Evolutionary conservation across 2,329 filamentous ascomycete genomes (phyloP).

Genomic region (Epichloe glyceriae): DNA sequence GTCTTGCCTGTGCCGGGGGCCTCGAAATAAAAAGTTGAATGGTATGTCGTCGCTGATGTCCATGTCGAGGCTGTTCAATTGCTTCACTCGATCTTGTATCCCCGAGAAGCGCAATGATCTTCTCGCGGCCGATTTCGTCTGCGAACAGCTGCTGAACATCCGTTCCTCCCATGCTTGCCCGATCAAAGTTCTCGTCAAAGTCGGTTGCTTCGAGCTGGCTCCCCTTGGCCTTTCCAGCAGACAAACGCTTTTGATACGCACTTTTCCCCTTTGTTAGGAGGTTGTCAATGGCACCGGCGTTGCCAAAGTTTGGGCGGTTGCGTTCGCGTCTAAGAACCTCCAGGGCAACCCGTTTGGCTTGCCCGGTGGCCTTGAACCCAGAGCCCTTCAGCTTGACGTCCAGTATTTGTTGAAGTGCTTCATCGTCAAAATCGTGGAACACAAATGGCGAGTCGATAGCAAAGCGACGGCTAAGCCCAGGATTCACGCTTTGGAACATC

Average conservation of each 20-base stretch:
- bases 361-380: conserved; percentile 36
- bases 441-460: conserved; percentile 48
- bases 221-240: conserved; percentile 18
- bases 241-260: conserved; percentile 18
- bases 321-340: conserved; percentile 48
- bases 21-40: conserved; percentile 57
- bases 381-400: conserved; percentile 47
- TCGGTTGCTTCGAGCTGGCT: conserved; percentile 65
- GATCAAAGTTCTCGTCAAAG: conserved; percentile 51
- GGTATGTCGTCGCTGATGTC: conserved; percentile 33
- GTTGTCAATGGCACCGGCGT: conserved; percentile 61
- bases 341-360: conserved; percentile 40
- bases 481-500: conserved; percentile 66
- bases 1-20: conserved; percentile 63
- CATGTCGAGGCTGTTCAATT: conserved; percentile 10
- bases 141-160: conserved; percentile 43
- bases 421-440: conserved; percentile 55
- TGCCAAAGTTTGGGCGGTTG: conserved; percentile 58
- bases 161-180: conserved; percentile 25
- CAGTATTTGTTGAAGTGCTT: conserved; percentile 45
- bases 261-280: conserved; percentile 44
- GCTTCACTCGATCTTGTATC: conserved; percentile 31
- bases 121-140: conserved; percentile 44
- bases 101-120: conserved; percentile 38
- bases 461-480: conserved; percentile 54